Base-by-base conservation (phyloP, 1,139 yeast genomes). In the Saccharomyces pastorianus region DNA sequence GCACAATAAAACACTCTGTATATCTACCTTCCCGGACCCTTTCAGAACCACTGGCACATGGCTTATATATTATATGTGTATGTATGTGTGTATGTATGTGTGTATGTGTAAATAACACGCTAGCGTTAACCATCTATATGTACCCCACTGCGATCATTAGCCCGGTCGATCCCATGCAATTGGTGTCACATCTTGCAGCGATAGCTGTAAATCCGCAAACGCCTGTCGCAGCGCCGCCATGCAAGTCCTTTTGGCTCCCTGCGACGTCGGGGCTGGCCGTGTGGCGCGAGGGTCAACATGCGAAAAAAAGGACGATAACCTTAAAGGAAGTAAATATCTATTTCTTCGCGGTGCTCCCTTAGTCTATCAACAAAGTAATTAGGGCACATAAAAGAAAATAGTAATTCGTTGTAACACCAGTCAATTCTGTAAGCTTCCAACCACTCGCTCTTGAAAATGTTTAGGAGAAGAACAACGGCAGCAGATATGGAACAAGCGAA, bases 401-500 rank as follows among this genome's bases (percentile, higher is more conserved):
- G 4, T 6, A 5, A 38, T 8, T 6, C 6, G 9, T 34, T 8
- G 14, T 8, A n/a, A 44, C 13, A 44, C 5, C 4, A 6, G 1
- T 9, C 8, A 44, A 44, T 34, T 6, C 41, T 11, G 13, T 17
- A 44, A 27, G 3, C 8, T 8, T 5, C 2, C 31, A 20, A 8
- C 44, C 25, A 5, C 11, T 38, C 44, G 26, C 11, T 28, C 20
- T 28, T 20, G n/a, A 9, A 47, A n/a, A 52, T 52, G 52, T 29
- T 52, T 42, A 31, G 46, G 14, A 44, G 48, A 14, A 51, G 48
- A 48, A 27, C 47, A 46, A 31, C 47, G 8, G 49, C 49, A 20
- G 46, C 52, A 20, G 51, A 50, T 20, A 51, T 53, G 29, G 49
- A 47, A 23, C 56, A 55, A 8, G 52, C 53, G n/a, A 52, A 70